Evolutionary conservation across 1,284 basidiomycete genomes (phyloP).

Genomic region (Rhodotorula glutinis): DNA sequence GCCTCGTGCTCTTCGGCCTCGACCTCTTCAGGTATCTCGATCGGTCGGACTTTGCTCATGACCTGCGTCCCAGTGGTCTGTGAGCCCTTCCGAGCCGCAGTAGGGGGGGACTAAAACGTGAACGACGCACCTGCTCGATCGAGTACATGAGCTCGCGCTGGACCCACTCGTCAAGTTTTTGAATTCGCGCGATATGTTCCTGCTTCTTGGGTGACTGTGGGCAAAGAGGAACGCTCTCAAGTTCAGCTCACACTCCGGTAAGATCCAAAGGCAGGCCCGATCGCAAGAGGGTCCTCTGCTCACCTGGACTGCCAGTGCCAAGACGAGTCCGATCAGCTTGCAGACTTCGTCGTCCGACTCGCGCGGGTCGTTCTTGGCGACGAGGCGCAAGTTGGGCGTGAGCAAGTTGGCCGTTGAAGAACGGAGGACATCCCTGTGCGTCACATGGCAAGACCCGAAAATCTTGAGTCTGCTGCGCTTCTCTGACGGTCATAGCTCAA

Average conservation of each 20-base stretch:
- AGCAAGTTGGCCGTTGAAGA: slow-evolving; percentile 63
- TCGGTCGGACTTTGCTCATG: slow-evolving; percentile 62
- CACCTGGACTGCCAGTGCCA: slow-evolving; percentile 86
- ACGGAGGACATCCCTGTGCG: slow-evolving; percentile 61
- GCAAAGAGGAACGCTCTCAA: too few species aligned
- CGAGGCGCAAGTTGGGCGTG: slow-evolving; percentile 73
- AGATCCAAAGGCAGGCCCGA: too few species aligned
- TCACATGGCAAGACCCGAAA: too few species aligned
- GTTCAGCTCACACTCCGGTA: too few species aligned
- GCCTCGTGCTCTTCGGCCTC: slow-evolving; percentile 1
- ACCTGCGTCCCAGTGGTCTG: slow-evolving; percentile 53
- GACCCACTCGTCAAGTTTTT: slow-evolving; percentile 68
- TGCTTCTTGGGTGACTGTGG: slow-evolving; percentile 57
- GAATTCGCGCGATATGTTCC: slow-evolving; percentile 78
- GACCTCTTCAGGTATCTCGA: slow-evolving; percentile 6
- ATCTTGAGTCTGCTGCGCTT: too few species aligned
- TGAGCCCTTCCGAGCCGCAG: too few species aligned
- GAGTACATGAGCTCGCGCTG: slow-evolving; percentile 81
- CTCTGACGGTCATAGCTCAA: neutral
- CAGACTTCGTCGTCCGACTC: slow-evolving; percentile 59
- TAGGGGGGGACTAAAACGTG: neutral
- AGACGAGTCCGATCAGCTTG: slow-evolving; percentile 74
- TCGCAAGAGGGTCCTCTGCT: neutral
- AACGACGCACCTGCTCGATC: slow-evolving; percentile 66
- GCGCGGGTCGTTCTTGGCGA: slow-evolving; percentile 65